These are phyloP conservation scores for Fusarium liriodendri DNA, from an alignment of 2,329 filamentous ascomycete species.

Conservation along the genomic window DNA sequence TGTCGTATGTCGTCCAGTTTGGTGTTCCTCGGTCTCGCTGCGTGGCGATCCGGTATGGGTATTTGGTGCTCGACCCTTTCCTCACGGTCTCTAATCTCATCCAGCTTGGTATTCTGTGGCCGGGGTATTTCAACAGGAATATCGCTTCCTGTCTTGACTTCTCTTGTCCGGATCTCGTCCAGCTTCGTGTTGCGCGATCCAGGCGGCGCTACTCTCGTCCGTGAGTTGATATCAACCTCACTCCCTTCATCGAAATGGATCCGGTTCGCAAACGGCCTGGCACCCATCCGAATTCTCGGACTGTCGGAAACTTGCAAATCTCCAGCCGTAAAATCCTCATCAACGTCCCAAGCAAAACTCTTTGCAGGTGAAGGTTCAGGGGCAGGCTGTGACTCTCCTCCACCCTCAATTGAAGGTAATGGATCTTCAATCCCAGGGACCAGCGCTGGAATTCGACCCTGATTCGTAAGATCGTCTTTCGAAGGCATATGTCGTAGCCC, in stretches of 20 bases:
- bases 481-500: conserved; percentile 35
- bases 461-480: conserved; percentile 42
- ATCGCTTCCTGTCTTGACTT: conserved; percentile 50
- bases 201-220: conserved; percentile 43
- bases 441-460: conserved; percentile 50
- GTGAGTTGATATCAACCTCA: conserved; percentile 45
- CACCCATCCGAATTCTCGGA: conserved; percentile 59
- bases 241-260: conserved; percentile 47
- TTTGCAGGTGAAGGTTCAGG: conserved; percentile 57
- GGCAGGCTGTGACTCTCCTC: conserved; percentile 5
- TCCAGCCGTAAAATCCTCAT: conserved; percentile 67
- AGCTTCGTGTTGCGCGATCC: conserved; percentile 55
- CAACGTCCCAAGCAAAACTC: conserved; percentile 66
- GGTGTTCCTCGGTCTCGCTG: conserved; percentile 52
- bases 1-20: conserved; percentile 62
- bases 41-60: conserved; percentile 45
- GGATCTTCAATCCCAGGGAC: conserved; percentile 54
- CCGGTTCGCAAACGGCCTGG: conserved; percentile 51
- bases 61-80: conserved; percentile 46
- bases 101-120: conserved; percentile 46
- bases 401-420: conserved; percentile 49
- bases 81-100: conserved; percentile 52
- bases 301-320: conserved; percentile 68
- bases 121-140: conserved; percentile 32
- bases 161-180: conserved; percentile 58